Conservation (phyloP, 371 early-diverging fungal genomes). For the Quaeritorhiza haematococci region DNA sequence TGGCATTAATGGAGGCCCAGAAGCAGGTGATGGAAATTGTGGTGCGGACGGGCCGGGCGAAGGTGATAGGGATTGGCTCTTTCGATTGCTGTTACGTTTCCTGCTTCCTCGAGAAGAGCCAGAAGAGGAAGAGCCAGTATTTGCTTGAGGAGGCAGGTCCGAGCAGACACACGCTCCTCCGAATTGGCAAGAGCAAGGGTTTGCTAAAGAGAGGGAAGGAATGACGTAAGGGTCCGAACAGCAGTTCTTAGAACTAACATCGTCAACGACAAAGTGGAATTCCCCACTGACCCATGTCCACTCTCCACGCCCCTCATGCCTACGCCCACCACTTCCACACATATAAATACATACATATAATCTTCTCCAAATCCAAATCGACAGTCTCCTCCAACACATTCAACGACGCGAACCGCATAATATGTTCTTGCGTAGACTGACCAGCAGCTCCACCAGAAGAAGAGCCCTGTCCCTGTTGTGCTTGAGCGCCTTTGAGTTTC, state of each 20-base stretch:
- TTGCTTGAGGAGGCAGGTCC: conserved; percentile 4
- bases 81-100: too few relatives aligned
- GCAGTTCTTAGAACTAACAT: neutral
- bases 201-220: neutral
- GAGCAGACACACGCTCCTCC: conserved; percentile 13
- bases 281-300: neutral
- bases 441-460: neutral
- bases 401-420: too few relatives aligned
- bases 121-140: conserved; percentile 5
- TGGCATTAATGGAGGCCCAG: too few relatives aligned
- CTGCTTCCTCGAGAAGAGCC: too few relatives aligned
- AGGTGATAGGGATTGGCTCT: too few relatives aligned
- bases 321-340: neutral
- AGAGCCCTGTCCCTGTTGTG: conserved; percentile 1
- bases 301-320: neutral
- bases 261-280: neutral
- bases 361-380: too few relatives aligned
- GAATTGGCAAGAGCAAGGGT: conserved; percentile 11
- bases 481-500: neutral
- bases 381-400: too few relatives aligned
- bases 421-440: too few relatives aligned
- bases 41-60: too few relatives aligned
- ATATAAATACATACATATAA: too few relatives aligned
- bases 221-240: neutral
- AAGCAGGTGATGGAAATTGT: too few relatives aligned